Evolutionary conservation across 108 stramenopile species (phyloP), one percentile per base, ranked within the genome.

Genomic region (Nitzschia inconspicua): DNA sequence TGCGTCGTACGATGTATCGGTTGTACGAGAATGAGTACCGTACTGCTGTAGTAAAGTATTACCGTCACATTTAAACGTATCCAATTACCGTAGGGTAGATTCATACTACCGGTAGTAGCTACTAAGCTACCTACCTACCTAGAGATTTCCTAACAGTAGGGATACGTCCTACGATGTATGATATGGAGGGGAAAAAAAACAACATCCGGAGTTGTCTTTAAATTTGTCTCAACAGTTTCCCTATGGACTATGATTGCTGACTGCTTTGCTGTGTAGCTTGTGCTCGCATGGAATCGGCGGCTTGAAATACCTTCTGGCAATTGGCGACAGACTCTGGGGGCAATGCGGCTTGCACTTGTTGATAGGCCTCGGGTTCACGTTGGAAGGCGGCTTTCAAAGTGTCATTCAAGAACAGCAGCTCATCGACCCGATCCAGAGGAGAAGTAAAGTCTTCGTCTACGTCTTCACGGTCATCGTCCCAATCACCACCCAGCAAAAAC

Each of bases 381-480:
- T 76, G 60, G 52, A 86, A 91, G 6, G 88, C 86, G 13, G 58
- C 77, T 26, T 65, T 88, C 31, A 95, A 53, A 25, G 85, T 75
- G 58, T 95, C 88, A 63, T 74, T 88, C 57, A 91, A 25, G 36
- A 72, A 88, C 11, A 84, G 57, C 32, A 88, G 29, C 63, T 89
- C 86, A 28, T 92, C 83, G 1, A 95, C 76, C 35, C 76, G 54
- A 55, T 92, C 89, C 27, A 95, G 57, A 39, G 90, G 90, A 39
- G 83, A 88, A 32, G 74, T 65, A 47, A 84, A 95, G 59, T 92
- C 87, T 55, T 95, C 94, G 39, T 90, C 94, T 20, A 77, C 72
- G 43, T 90, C 94, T 41, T 91, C 89, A 11, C 71, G 73, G 40
- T 87, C 89, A 31, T 83, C 83, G 57, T 88, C 86, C 83, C 82